A percentile compares a stretch with the other conserved stretches of the same genome.
Conservation (phyloP, 345 rosid species). For the Hevea brasiliensis region DNA sequence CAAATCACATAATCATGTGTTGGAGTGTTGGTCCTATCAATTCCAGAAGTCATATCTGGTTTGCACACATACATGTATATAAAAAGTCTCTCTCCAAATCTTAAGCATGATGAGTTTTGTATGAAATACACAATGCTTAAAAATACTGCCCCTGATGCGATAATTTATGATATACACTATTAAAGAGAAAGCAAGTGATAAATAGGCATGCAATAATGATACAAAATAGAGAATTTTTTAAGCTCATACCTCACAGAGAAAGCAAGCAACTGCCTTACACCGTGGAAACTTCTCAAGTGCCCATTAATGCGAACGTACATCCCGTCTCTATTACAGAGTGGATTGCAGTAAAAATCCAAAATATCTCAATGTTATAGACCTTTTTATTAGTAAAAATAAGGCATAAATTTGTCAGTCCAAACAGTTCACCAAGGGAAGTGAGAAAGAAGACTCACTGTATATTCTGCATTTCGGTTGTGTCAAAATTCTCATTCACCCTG, state of each 20-base stretch:
- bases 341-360: not conserved
- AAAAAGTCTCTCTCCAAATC: not conserved
- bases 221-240: not conserved
- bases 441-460: slow-evolving; percentile 45
- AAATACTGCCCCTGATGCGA: not conserved
- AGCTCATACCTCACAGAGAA: slow-evolving; percentile 71
- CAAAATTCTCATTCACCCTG: slow-evolving; percentile 75
- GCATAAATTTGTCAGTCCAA: not conserved
- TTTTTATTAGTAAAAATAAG: not conserved
- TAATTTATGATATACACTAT: not conserved
- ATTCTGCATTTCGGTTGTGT: slow-evolving; percentile 65
- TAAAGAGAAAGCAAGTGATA: no score
- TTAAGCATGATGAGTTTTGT: not conserved
- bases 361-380: not conserved
- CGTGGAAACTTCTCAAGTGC: slow-evolving; percentile 70
- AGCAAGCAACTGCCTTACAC: slow-evolving; percentile 57
- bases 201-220: no score
- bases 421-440: no score
- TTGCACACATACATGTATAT: not conserved
- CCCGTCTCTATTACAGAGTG: slow-evolving; percentile 51
- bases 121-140: not conserved
- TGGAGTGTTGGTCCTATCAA: not conserved
- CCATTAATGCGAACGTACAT: slow-evolving; percentile 79
- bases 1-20: not conserved
- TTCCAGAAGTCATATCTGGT: not conserved